phyloP scores from a whole-genome alignment of 176 grass and related monocot species.

The Chloris gayana region DNA sequence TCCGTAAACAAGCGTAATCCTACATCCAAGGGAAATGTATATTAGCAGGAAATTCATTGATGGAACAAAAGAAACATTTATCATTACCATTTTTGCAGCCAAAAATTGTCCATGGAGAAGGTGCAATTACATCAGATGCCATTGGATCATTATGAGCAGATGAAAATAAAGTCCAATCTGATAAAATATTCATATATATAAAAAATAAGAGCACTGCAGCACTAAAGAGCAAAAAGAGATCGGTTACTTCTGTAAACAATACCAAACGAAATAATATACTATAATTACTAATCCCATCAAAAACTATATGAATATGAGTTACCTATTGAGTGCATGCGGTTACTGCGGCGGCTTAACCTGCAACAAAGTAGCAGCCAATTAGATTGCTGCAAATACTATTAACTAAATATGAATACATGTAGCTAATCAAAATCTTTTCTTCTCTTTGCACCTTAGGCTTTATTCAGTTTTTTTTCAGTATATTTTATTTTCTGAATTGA shows the following conservation, averaged over 20 bases:
- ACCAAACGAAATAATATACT: neutral
- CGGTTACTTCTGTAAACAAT: neutral
- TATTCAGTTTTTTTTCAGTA: no score
- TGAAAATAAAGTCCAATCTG: constrained; percentile 96
- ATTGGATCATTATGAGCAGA: constrained; percentile 80
- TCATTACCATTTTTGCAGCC: constrained; percentile 82
- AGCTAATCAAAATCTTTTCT: constrained; percentile 13
- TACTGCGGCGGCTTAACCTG: constrained; percentile 62
- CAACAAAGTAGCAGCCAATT: constrained; percentile 39
- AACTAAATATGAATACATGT: constrained; percentile 1
- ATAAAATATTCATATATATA: constrained; percentile 25
- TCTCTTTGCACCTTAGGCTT: neutral
- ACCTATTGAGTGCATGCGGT: constrained; percentile 79
- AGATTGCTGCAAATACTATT: constrained; percentile 7
- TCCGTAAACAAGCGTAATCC: constrained; percentile 95
- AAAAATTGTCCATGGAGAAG: constrained; percentile 95
- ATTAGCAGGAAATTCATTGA: constrained; percentile 33
- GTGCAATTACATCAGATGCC: constrained; percentile 91
- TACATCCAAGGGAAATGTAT: constrained; percentile 37
- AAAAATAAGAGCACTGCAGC: constrained; percentile 22
- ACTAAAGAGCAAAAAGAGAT: constrained; percentile 14
- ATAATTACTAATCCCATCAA: constrained; percentile 15
- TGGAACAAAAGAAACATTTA: constrained; percentile 28
- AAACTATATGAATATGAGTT: constrained; percentile 35
- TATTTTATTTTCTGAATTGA: no score